Base-by-base conservation (phyloP, 129 eudicot genomes). In the Chrysanthemum seticuspe region DNA sequence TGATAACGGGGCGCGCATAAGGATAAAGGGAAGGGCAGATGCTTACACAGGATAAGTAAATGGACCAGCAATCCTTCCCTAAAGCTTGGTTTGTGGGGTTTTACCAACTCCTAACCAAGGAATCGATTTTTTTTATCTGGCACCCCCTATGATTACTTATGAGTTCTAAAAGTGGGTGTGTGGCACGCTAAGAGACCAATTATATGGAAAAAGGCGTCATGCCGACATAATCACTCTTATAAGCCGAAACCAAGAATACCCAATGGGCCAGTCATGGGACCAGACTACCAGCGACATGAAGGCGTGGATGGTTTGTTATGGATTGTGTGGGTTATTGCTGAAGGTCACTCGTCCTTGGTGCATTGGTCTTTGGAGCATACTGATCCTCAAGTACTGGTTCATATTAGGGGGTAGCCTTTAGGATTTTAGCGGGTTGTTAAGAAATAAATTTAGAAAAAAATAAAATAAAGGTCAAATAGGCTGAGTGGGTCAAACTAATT, bases 1-100 rank as follows among this genome's bases (percentile, higher is more conserved):
- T 58, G 16, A 60, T n/a, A 53, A 56, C 16, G 66, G 16, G 47
- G 10, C 47, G 47, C 58, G 51, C 47, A 48, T 73, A 14, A 61
- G 50, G 77, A 62, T 48, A 62, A 62, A 73, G 77, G 62, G 14
- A 29, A 56, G 29, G 68, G 47, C 57, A 62, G 13, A 19, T 51
- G 15, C 18, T 54, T 54, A 62, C 9, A 70, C 3, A 62, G 40
- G 40, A 34, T 36, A 36, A 54, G 15, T 44, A 44, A 21, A 70
- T 70, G 66, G 72, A 52, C 76, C 59, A 21, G 6, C 53, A 67
- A 29, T 50, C 65, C 72, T 13, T 70, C 65, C 7, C 3, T 53
- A 63, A 54, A 71, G 73, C 73, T 47, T 53, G 67, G 55, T 52
- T 71, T 63, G 77, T 78, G 82, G 82, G 82, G 82, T 71, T 72